These are phyloP conservation scores for Clonostachys byssicola DNA, from an alignment of 2,329 filamentous ascomycete species.

Conservation along the genomic window DNA sequence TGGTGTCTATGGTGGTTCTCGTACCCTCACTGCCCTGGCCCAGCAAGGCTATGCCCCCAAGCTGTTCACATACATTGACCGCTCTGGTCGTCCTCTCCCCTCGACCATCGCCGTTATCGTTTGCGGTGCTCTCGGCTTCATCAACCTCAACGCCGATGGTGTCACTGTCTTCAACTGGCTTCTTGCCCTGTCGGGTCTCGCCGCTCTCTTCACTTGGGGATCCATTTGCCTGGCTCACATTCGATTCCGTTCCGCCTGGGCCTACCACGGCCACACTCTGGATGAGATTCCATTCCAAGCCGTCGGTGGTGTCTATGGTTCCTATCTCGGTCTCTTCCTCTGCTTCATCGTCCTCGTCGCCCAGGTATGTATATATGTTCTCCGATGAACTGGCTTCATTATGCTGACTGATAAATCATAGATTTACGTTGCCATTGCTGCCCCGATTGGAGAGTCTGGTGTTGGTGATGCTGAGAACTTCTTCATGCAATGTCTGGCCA, in stretches of 20 bases:
- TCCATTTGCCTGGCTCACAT: constrained; percentile 61
- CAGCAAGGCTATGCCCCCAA: constrained; percentile 46
- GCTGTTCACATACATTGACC: constrained; percentile 45
- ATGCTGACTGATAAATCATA: constrained; percentile 8
- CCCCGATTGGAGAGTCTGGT: constrained; percentile 20
- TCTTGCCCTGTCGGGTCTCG: constrained; percentile 55
- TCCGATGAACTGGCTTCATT: not conserved
- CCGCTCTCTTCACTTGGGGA: constrained; percentile 60
- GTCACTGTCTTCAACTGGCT: constrained; percentile 57
- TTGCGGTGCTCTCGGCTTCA: constrained; percentile 39
- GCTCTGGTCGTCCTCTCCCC: constrained; percentile 40
- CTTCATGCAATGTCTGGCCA: constrained; percentile 51
- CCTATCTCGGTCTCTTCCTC: constrained; percentile 56
- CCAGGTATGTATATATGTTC: constrained; percentile 31
- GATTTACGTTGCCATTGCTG: constrained; percentile 46
- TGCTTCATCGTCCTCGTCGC: constrained; percentile 51
- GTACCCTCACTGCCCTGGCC: constrained; percentile 46
- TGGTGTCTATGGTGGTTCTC: constrained; percentile 45
- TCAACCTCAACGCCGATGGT: constrained; percentile 36
- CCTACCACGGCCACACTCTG: constrained; percentile 50
- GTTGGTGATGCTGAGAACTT: constrained; percentile 41
- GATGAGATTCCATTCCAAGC: constrained; percentile 66
- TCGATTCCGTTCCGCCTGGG: constrained; percentile 59
- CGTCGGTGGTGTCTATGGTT: constrained; percentile 57
- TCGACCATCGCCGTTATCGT: constrained; percentile 33